Percentiles rank a stretch among this genome's conserved stretches.
Conservation (phyloP, 2,329 filamentous ascomycete species). For the Diaporthe amygdali region DNA sequence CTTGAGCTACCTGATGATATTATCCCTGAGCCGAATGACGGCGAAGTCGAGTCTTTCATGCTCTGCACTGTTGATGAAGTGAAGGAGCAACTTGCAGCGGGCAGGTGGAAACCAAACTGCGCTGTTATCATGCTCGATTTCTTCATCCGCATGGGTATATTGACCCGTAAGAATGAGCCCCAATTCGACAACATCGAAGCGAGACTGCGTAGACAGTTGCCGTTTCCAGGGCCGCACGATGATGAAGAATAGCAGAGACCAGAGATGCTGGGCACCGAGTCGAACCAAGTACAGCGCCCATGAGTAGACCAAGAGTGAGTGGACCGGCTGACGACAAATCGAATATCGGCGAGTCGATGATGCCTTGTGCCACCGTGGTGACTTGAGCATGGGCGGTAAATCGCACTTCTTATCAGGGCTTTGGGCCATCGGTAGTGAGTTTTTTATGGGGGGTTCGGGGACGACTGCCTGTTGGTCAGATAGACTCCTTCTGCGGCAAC, state of each 20-base stretch:
- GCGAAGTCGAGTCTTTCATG: constrained; percentile 86
- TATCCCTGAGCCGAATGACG: constrained; percentile 78
- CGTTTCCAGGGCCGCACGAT: constrained; percentile 75
- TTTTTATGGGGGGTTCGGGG: neutral
- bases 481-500: constrained; percentile 4
- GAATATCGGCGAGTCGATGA: neutral
- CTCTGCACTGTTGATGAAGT: constrained; percentile 81
- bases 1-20: constrained; percentile 74
- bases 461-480: constrained; percentile 9
- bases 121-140: constrained; percentile 86
- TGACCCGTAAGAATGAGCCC: constrained; percentile 80
- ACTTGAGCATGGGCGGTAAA: neutral
- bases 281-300: neutral
- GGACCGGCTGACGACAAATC: neutral
- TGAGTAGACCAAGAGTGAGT: neutral
- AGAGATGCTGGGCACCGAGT: neutral
- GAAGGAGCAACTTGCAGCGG: constrained; percentile 68
- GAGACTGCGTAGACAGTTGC: constrained; percentile 78
- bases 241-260: constrained; percentile 23
- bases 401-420: neutral
- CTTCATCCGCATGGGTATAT: constrained; percentile 81
- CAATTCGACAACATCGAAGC: constrained; percentile 77
- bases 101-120: constrained; percentile 93
- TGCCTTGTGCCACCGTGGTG: neutral
- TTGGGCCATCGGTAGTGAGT: neutral